Base-by-base conservation (phyloP, 495 filamentous ascomycete genomes). In the Penicillium argentinense region DNA sequence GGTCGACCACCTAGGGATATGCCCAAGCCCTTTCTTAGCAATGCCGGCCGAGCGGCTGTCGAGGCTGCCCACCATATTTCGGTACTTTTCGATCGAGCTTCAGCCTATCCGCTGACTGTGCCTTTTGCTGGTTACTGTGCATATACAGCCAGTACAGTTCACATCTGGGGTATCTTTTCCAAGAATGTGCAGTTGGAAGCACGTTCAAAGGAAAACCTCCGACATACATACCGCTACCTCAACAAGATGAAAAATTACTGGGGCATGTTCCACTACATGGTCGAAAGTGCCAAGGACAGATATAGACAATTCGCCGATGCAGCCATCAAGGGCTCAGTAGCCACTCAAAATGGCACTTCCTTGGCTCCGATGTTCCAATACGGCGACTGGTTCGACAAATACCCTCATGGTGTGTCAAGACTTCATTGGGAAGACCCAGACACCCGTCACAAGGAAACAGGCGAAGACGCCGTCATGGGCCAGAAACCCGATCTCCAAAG, bases 251-350 rank as follows among this genome's bases (percentile, higher is more conserved):
- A 95, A 71, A 87, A 86, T 49, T 90, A 93, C 60, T 98, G 93
- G 93, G 93, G 91, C 43, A 91, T 96, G 83, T 96, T 97, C 62
- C 89, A 95, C 60, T 96, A 87, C 66, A 92, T 97, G 82, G 85
- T 87, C 2, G 89, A 97, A 57, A 95, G 92, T 60, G 77, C 96
- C 21, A 91, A 92, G 47, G 88, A 93, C 46, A 83, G 93, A 45
- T 98, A 95, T 64, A 81, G 84, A 39, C 84, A 85, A 23, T 91
- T 89, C 59, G 86, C 89, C 22, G 91, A 96, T 67, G 86, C 86
- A 23, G 80, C 84, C 19, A 68, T 71, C 42, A 68, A 66, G 39
- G 71, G 67, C 22, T 62, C 68, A 21, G 58, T 66, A 17, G 68
- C 80, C 39, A 75, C 69, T 43, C 75, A 80, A 39, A 67, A 82